phyloP scores from a whole-genome alignment of 208 protist genomes.

The Leishmania tarentolae region DNA sequence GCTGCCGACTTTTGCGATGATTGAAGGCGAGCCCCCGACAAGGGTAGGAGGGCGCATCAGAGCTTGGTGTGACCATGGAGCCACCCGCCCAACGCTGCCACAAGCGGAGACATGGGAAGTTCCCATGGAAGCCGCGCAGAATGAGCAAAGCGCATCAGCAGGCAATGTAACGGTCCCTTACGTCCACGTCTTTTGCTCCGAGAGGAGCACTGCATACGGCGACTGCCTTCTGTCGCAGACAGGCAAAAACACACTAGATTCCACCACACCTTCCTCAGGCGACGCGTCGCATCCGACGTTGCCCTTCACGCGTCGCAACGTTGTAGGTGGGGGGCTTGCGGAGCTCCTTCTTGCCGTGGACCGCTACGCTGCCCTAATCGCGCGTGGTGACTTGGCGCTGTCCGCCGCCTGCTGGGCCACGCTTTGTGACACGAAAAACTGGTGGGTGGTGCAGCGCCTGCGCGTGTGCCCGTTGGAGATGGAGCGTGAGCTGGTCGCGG shows the following conservation, averaged over 20 bases:
- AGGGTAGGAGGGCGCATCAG: not conserved
- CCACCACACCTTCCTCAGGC: not conserved
- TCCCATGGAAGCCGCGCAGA: not conserved
- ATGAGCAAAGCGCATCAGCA: too few relatives aligned
- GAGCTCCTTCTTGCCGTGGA: constrained; percentile 64
- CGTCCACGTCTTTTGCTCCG: not conserved
- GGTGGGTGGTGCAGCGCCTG: constrained; percentile 26
- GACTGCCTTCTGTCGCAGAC: not conserved
- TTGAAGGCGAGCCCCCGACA: not conserved
- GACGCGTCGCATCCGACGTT: not conserved
- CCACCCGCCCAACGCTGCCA: not conserved
- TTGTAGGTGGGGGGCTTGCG: constrained; percentile 60
- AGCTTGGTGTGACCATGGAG: not conserved
- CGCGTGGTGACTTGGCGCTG: constrained; percentile 55
- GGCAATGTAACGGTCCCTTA: not conserved
- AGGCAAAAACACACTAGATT: not conserved
- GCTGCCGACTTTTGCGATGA: constrained; percentile 1
- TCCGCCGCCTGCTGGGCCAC: constrained; percentile 70
- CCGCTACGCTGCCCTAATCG: constrained; percentile 65
- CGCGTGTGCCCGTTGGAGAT: constrained; percentile 49
- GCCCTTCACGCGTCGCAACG: constrained; percentile 40
- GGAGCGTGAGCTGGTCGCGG: constrained; percentile 67
- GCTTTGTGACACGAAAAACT: constrained; percentile 49
- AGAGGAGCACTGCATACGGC: not conserved
- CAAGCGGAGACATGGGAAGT: constrained; percentile 17